Base-by-base conservation (phyloP, 139 green algal species). In the Coccomyxa sp. region DNA sequence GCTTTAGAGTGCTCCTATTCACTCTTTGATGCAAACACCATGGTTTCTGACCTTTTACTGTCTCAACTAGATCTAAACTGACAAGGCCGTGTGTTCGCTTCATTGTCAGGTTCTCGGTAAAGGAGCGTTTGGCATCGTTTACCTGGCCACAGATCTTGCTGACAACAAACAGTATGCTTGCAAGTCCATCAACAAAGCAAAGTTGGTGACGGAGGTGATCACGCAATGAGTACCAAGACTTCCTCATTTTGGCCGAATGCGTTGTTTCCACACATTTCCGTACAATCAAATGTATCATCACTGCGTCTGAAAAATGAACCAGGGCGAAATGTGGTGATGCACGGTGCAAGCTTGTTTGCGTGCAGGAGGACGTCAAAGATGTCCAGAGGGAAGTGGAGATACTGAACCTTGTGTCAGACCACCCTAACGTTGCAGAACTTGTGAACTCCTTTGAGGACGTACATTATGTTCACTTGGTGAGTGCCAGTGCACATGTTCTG, bases 181-280 rank as follows among this genome's bases (percentile, higher is more conserved):
- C 79, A 98, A 98, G 86, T 95, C 88, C 27, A 98, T 97, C 74
- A 87, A 86, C 78, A 98, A 98, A 82, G 88, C 92, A 18, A 97
- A 96, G 85, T 89, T 97, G 9, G 85, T 92, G 0, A 92, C 88
- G 82, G 91, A 94, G 77, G 77, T 81, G 77, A 68, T 59, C 71
- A 77, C 25, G 14, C 3, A 25, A 45, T 38, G 23, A 31, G n/a
- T 27, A 74, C 66, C 21, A 3, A 74, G 21, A 74, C 66, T 30
- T 27, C 66, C 66, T 23, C 9, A 74, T 23, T 30, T 74, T 74
- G 9, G 21, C 23, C 1, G 66, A 74, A 3, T 74, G 66, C 66
- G 21, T 23, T 30, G 23, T 23, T 74, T 27, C 66, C 21, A 27
- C 4, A 74, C 3, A 10, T 9, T 74, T 23, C 21, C 66, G 21